Percentiles rank a stretch among this genome's conserved stretches.
Conservation (phyloP, 192 early-diverging fungal species). For the Thamnidium elegans region DNA sequence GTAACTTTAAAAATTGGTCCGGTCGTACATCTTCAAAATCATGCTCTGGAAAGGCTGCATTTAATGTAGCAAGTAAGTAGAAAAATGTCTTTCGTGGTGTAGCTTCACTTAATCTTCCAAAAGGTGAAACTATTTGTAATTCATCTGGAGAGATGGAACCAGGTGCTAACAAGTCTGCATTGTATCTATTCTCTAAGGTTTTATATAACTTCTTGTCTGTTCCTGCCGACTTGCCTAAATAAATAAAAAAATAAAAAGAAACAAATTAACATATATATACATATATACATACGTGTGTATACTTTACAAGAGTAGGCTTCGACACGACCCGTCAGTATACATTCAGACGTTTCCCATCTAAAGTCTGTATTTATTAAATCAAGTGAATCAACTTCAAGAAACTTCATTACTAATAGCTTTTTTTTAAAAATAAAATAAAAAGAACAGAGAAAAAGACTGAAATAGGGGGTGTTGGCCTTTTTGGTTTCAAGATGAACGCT, state of each 20-base stretch:
- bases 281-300: too few species aligned
- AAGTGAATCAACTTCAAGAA: slow-evolving; percentile 48
- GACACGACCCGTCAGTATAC: slow-evolving; percentile 74
- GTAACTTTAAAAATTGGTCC: slow-evolving; percentile 75
- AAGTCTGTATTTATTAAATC: slow-evolving; percentile 85
- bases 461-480: background rate
- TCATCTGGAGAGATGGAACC: slow-evolving; percentile 65
- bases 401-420: slow-evolving; percentile 21
- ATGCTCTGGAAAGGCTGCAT: slow-evolving; percentile 95
- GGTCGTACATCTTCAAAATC: slow-evolving; percentile 91
- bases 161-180: slow-evolving; percentile 57
- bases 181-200: slow-evolving; percentile 83
- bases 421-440: background rate
- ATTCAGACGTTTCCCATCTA: slow-evolving; percentile 83
- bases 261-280: too few species aligned
- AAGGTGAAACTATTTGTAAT: slow-evolving; percentile 72
- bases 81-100: slow-evolving; percentile 88
- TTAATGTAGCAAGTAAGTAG: slow-evolving; percentile 93
- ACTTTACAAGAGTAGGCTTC: slow-evolving; percentile 96
- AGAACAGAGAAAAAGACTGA: background rate
- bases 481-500: too few species aligned
- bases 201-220: slow-evolving; percentile 91
- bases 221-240: slow-evolving; percentile 89
- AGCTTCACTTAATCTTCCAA: slow-evolving; percentile 84
- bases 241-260: slow-evolving; percentile 2